Evolutionary conservation across 805 yeast genomes (phyloP).

Genomic region (Hanseniaspora lachancei): DNA sequence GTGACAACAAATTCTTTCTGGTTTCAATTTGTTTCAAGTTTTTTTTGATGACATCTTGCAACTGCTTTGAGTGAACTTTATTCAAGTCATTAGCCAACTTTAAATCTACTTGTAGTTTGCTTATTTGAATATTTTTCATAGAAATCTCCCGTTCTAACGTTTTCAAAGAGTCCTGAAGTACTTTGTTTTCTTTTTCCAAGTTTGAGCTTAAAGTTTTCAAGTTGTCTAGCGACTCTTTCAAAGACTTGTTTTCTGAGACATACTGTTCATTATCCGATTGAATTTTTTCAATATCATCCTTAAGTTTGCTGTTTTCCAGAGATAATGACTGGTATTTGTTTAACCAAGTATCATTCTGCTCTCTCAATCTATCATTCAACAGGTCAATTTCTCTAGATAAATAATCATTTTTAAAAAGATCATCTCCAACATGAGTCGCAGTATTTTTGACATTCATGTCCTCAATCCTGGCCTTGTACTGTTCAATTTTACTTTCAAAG

Average conservation of each 20-base stretch:
- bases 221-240: neutral
- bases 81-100: conserved; percentile 9
- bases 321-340: conserved; percentile 35
- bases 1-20: conserved; percentile 19
- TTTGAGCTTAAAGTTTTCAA: neutral
- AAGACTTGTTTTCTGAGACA: conserved; percentile 12
- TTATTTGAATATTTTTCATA: neutral
- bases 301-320: conserved; percentile 27
- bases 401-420: conserved; percentile 4
- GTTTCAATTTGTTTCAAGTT: conserved; percentile 1
- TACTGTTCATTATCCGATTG: conserved; percentile 21
- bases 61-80: conserved; percentile 12
- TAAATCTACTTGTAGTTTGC: neutral
- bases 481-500: conserved; percentile 60
- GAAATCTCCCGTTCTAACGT: neutral
- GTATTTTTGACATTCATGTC: conserved; percentile 13
- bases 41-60: conserved; percentile 15
- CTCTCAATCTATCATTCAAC: conserved; percentile 71
- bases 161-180: neutral
- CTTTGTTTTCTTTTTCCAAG: neutral
- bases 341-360: conserved; percentile 55
- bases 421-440: neutral
- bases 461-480: conserved; percentile 51
- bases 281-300: conserved; percentile 19
- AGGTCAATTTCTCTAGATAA: conserved; percentile 46